A percentile compares a stretch with the other conserved stretches of the same genome.
phyloP scores from a whole-genome alignment of 345 rosid species.

The Eucalyptus virginea region DNA sequence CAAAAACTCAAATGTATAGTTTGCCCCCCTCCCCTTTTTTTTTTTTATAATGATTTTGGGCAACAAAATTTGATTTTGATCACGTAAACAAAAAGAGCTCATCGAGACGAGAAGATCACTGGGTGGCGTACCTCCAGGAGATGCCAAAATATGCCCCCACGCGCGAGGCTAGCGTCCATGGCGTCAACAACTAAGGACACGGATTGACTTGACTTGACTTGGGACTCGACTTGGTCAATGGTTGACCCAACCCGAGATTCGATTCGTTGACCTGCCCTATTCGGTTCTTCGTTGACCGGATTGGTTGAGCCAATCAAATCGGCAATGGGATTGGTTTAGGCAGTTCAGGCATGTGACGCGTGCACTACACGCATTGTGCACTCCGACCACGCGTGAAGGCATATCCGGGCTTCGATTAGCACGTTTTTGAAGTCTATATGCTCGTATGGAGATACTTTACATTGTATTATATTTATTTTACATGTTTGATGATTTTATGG shows the following conservation, averaged over 20 bases:
- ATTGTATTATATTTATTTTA: too few species aligned
- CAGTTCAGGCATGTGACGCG: too few species aligned
- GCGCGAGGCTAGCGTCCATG: accelerated
- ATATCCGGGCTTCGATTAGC: accelerated
- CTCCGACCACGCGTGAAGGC: too few species aligned
- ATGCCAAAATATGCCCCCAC: accelerated
- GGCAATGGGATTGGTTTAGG: too few species aligned
- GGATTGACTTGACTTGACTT: too few species aligned
- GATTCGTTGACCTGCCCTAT: accelerated
- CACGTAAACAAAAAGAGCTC: accelerated
- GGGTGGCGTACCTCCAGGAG: accelerated
- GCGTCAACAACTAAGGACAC: accelerated
- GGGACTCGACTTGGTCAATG: accelerated
- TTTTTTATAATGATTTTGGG: too few species aligned
- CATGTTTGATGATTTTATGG: too few species aligned
- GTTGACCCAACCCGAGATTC: too few species aligned
- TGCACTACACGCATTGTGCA: too few species aligned
- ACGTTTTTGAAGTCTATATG: accelerated
- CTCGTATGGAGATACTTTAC: too few species aligned
- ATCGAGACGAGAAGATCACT: accelerated
- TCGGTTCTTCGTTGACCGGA: accelerated
- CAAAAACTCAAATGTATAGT: not conserved
- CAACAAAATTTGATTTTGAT: too few species aligned
- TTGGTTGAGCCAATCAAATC: too few species aligned
- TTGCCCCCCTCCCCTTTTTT: not conserved